Conservation (phyloP, 2,329 filamentous ascomycete genomes). For the Pseudogymnoascus sp. region DNA sequence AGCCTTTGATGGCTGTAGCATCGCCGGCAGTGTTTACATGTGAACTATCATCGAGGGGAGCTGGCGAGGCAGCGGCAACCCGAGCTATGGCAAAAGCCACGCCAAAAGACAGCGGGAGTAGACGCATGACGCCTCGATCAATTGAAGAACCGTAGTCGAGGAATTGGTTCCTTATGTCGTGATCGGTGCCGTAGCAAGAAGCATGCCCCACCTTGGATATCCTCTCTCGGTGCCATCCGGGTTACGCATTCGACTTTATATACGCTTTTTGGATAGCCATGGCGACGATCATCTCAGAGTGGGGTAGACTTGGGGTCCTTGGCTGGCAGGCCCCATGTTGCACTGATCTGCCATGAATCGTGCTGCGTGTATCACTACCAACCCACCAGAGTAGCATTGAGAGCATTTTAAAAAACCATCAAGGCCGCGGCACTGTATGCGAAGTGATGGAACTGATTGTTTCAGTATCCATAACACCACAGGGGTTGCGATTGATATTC, state of each 20-base stretch:
- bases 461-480: background rate
- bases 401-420: background rate
- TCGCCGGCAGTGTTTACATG: background rate
- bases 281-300: background rate
- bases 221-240: background rate
- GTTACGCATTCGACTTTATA: slow-evolving; percentile 5
- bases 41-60: background rate
- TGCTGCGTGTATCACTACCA: background rate
- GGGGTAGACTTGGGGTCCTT: background rate
- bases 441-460: background rate
- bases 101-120: background rate
- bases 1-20: slow-evolving; percentile 23
- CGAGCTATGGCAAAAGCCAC: background rate
- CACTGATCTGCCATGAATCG: background rate
- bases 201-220: background rate
- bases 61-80: background rate
- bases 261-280: background rate
- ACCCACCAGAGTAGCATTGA: background rate
- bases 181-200: background rate
- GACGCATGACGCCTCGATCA: background rate
- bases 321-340: background rate
- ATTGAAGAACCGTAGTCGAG: background rate
- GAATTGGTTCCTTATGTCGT: background rate
- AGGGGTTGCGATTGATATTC: background rate
- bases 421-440: background rate